Percentiles rank a stretch among this genome's conserved stretches.
These are phyloP conservation scores for Candida coleopterorum DNA, from an alignment of 805 yeast genomes.

Conservation along the genomic window DNA sequence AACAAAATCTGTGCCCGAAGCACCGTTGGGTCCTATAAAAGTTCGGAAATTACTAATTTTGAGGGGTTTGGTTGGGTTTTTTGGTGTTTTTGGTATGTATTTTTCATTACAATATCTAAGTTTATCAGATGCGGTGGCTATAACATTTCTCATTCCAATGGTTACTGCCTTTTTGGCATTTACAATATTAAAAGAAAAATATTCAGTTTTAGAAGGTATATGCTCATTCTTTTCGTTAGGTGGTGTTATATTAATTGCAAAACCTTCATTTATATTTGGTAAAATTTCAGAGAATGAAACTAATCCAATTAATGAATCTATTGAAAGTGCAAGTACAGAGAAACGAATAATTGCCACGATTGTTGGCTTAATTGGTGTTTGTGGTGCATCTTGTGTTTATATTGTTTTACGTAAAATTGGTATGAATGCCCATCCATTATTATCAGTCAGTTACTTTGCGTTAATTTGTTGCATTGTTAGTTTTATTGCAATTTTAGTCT, in stretches of 20 bases:
- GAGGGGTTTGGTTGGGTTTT: slow-evolving; percentile 69
- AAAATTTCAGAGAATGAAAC: slow-evolving; percentile 23
- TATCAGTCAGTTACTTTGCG: slow-evolving; percentile 76
- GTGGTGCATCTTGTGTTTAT: slow-evolving; percentile 67
- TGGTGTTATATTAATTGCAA: slow-evolving; percentile 79
- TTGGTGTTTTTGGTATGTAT: slow-evolving; percentile 78
- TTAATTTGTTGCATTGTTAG: slow-evolving; percentile 54
- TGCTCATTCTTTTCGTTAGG: slow-evolving; percentile 64
- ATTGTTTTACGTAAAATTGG: slow-evolving; percentile 74
- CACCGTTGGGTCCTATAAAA: slow-evolving; percentile 66
- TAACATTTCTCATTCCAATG: slow-evolving; percentile 74
- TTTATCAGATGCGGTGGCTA: slow-evolving; percentile 76
- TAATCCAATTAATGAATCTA: slow-evolving; percentile 26
- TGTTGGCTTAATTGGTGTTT: slow-evolving; percentile 61
- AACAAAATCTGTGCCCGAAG: slow-evolving; percentile 47
- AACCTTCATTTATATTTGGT: slow-evolving; percentile 72
- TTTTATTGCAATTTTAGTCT: slow-evolving; percentile 42
- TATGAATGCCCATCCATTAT: slow-evolving; percentile 69
- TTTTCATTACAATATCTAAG: slow-evolving; percentile 68
- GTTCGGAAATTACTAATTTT: slow-evolving; percentile 48
- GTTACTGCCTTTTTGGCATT: slow-evolving; percentile 73
- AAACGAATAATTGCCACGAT: slow-evolving; percentile 58
- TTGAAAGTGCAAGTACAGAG: slow-evolving; percentile 50
- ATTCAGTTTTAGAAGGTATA: slow-evolving; percentile 59
- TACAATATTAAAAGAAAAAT: slow-evolving; percentile 58